These are phyloP conservation scores for Boletus subcaerulescens DNA, from an alignment of 768 basidiomycete species.

Conservation along the genomic window DNA sequence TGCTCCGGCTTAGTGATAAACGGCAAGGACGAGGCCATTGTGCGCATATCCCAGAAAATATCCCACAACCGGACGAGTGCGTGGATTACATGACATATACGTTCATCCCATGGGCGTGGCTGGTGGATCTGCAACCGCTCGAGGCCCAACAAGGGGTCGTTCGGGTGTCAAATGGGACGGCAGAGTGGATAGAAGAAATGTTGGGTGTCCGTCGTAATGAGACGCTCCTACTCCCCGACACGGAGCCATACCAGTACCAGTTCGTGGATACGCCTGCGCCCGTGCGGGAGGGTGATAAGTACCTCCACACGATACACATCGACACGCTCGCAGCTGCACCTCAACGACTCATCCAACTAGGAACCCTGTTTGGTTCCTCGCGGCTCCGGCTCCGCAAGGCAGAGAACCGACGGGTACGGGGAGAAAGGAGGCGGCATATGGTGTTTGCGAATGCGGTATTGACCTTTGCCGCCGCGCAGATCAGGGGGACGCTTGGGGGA, in stretches of 20 bases:
- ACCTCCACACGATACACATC: conserved; percentile 3
- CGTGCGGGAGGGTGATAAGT: conserved; percentile 9
- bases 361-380: conserved; percentile 74
- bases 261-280: conserved; percentile 20
- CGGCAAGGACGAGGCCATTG: conserved; percentile 50
- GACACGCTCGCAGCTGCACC: conserved; percentile 8
- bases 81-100: conserved; percentile 59
- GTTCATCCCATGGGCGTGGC: conserved; percentile 64
- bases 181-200: conserved; percentile 22
- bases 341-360: conserved; percentile 62
- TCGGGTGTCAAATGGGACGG: conserved; percentile 49
- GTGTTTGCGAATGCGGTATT: conserved; percentile 51
- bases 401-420: conserved; percentile 42
- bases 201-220: conserved; percentile 36
- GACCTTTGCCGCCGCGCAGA: conserved; percentile 39
- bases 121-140: conserved; percentile 52
- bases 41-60: conserved; percentile 31
- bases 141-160: conserved; percentile 40
- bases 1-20: conserved; percentile 49
- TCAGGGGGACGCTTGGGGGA: conserved; percentile 43
- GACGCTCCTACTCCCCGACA: conserved; percentile 50
- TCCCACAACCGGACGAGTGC: conserved; percentile 54
- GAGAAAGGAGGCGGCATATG: conserved; percentile 54
- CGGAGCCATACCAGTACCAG: conserved; percentile 49
- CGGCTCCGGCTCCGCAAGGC: conserved; percentile 51